phyloP scores from a whole-genome alignment of 2,329 filamentous ascomycete genomes.

The Penicillium sp. region DNA sequence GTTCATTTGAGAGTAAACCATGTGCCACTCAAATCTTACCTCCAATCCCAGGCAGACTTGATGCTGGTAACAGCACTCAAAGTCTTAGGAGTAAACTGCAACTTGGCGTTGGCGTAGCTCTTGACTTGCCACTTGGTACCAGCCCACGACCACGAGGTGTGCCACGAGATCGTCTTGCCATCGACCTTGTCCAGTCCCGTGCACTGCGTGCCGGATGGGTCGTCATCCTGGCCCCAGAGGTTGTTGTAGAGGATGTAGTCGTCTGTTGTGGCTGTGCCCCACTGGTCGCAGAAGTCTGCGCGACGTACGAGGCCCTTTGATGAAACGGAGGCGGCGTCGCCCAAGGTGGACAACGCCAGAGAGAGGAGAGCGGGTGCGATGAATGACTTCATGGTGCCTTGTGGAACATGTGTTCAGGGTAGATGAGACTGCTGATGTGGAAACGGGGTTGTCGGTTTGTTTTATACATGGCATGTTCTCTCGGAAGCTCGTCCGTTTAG shows the following conservation, averaged over 20 bases:
- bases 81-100: slow-evolving; percentile 34
- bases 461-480: slow-evolving; percentile 6
- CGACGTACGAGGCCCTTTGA: slow-evolving; percentile 26
- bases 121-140: slow-evolving; percentile 45
- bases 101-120: slow-evolving; percentile 48
- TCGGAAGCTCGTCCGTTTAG: neutral
- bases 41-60: slow-evolving; percentile 48
- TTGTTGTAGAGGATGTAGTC: slow-evolving; percentile 54
- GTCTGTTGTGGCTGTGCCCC: slow-evolving; percentile 37
- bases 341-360: slow-evolving; percentile 21
- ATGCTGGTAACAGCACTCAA: slow-evolving; percentile 43
- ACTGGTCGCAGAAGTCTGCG: slow-evolving; percentile 44
- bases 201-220: slow-evolving; percentile 43
- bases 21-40: slow-evolving; percentile 19
- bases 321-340: slow-evolving; percentile 24
- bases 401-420: neutral
- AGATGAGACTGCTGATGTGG: neutral
- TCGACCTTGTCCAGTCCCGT: slow-evolving; percentile 40
- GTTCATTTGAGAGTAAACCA: neutral
- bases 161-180: slow-evolving; percentile 42
- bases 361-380: slow-evolving; percentile 19
- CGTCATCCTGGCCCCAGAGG: slow-evolving; percentile 48
- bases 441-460: neutral
- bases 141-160: slow-evolving; percentile 47
- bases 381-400: slow-evolving; percentile 29